Percentiles rank a stretch among this genome's conserved stretches.
Conservation (phyloP, 495 filamentous ascomycete genomes). For the Neurospora cerealis region DNA sequence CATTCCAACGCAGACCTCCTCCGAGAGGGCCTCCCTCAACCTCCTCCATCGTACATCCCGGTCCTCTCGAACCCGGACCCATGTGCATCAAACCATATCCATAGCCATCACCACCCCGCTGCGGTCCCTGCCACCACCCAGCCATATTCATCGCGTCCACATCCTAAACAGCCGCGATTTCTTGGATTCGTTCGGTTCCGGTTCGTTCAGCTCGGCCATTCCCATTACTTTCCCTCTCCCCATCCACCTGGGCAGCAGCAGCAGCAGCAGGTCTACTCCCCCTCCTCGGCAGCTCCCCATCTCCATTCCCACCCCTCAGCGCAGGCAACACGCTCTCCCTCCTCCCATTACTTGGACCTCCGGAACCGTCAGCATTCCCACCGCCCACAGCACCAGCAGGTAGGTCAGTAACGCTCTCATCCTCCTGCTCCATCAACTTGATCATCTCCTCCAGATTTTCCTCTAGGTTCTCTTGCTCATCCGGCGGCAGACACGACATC, state of each 20-base stretch:
- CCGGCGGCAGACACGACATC: conserved; percentile 32
- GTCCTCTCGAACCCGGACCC: neutral
- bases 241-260: neutral
- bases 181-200: neutral
- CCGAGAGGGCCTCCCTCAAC: neutral
- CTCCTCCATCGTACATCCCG: neutral
- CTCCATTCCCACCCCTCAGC: neutral
- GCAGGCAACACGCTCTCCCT: neutral
- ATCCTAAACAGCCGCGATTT: neutral
- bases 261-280: neutral
- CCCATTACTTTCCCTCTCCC: neutral
- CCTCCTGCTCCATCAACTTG: conserved; percentile 42
- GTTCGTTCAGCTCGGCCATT: neutral
- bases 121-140: neutral
- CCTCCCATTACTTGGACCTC: neutral
- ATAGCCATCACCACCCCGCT: neutral
- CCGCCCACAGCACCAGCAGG: neutral
- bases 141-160: neutral
- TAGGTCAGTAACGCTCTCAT: neutral
- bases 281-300: neutral
- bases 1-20: too few relatives aligned
- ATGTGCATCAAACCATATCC: too few relatives aligned
- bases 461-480: conserved; percentile 37
- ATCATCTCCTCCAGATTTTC: conserved; percentile 38
- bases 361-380: neutral